Conservation (phyloP, 805 yeast genomes). For the Barnettozyma sp. region DNA sequence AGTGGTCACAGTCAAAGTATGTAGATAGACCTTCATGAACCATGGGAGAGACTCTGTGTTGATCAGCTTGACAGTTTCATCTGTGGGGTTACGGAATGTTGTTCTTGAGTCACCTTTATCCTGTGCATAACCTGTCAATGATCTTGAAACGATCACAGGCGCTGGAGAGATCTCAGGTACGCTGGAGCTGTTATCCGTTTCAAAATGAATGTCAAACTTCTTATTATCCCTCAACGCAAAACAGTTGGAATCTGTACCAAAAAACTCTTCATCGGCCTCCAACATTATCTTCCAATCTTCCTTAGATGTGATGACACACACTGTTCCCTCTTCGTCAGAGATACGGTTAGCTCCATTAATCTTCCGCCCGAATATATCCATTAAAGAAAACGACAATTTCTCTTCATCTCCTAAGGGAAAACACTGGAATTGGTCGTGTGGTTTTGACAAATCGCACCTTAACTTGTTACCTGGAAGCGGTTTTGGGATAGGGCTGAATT, state of each 20-base stretch:
- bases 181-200: conserved; percentile 39
- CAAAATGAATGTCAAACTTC: conserved; percentile 26
- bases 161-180: conserved; percentile 39
- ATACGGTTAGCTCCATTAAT: conserved; percentile 59
- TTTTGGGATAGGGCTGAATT: conserved; percentile 65
- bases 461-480: conserved; percentile 68
- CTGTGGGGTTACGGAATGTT: conserved; percentile 62
- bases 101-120: conserved; percentile 86
- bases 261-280: conserved; percentile 24
- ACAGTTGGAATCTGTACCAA: conserved; percentile 31
- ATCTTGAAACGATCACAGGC: conserved; percentile 71
- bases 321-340: conserved; percentile 36
- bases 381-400: conserved; percentile 44
- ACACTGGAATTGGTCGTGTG: conserved; percentile 58
- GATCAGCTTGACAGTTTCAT: conserved; percentile 40
- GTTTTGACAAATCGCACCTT: conserved; percentile 63
- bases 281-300: conserved; percentile 44
- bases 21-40: conserved; percentile 81
- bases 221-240: conserved; percentile 27
- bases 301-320: conserved; percentile 38
- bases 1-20: conserved; percentile 42
- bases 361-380: conserved; percentile 61
- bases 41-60: conserved; percentile 87
- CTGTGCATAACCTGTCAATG: conserved; percentile 87
- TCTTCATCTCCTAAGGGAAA: conserved; percentile 60